Evolutionary conservation across 163 green algal species (phyloP).

Genomic region (Volvox carteri): DNA sequence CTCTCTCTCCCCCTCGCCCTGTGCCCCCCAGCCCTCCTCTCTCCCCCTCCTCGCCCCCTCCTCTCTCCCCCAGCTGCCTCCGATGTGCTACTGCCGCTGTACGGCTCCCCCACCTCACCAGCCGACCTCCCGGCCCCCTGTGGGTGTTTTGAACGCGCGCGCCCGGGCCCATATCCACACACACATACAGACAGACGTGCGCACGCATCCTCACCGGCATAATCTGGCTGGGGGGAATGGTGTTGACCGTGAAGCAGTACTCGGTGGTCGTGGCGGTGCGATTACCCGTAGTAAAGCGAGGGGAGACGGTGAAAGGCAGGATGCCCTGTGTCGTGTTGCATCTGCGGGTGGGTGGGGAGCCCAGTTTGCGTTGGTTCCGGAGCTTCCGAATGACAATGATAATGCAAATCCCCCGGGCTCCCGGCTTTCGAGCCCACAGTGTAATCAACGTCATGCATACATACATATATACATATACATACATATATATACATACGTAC

Average conservation of each 20-base stretch:
- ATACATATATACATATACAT: too few species aligned
- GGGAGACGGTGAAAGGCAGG: background rate
- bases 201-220: background rate
- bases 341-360: too few species aligned
- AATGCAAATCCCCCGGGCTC: too few species aligned
- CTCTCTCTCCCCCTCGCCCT: background rate
- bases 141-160: too few species aligned
- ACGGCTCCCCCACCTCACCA: background rate
- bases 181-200: background rate
- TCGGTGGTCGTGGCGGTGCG: background rate
- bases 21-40: background rate
- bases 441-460: too few species aligned
- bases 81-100: background rate
- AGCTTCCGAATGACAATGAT: too few species aligned
- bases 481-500: background rate
- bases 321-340: slow-evolving; percentile 12
- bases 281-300: background rate
- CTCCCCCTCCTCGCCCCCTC: background rate
- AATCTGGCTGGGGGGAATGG: background rate
- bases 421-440: too few species aligned
- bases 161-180: too few species aligned
- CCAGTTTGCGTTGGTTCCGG: too few species aligned
- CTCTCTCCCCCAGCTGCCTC: background rate
- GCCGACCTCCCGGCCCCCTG: too few species aligned
- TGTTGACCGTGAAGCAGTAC: background rate